Conservation (phyloP, 495 filamentous ascomycete genomes). For the Neurospora sp. region DNA sequence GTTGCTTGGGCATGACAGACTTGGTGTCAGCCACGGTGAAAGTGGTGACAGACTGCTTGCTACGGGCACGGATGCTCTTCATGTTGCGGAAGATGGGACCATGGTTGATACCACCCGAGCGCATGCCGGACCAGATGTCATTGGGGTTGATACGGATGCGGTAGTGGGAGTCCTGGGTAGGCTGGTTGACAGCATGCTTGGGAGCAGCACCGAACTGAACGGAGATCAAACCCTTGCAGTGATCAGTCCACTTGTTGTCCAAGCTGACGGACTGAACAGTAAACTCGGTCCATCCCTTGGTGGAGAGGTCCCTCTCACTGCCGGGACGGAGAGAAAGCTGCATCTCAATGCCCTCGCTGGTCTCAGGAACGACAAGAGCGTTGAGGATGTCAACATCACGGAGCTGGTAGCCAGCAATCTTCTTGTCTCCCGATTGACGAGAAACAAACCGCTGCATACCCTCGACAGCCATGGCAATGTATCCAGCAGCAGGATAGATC, state of each 20-base stretch:
- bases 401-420: constrained; percentile 20
- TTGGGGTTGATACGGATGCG: constrained; percentile 10
- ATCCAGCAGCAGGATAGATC: constrained; percentile 47
- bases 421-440: background rate
- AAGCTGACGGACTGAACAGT: constrained; percentile 35
- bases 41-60: constrained; percentile 13
- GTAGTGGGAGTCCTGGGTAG: constrained; percentile 11
- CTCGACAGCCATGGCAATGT: constrained; percentile 43
- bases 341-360: constrained; percentile 25
- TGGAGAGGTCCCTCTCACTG: constrained; percentile 25
- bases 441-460: constrained; percentile 15
- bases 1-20: constrained; percentile 31
- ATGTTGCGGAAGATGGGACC: constrained; percentile 30
- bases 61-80: constrained; percentile 14
- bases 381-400: constrained; percentile 32
- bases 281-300: constrained; percentile 25
- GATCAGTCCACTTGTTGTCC: constrained; percentile 30
- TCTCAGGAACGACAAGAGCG: constrained; percentile 33
- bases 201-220: constrained; percentile 10
- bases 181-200: background rate
- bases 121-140: constrained; percentile 21
- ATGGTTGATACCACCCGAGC: constrained; percentile 24
- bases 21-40: constrained; percentile 29
- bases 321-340: constrained; percentile 33
- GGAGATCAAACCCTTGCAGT: constrained; percentile 23